Evolutionary conservation across 306 rosid species (phyloP).

Genomic region (Cucumis cinereus): DNA sequence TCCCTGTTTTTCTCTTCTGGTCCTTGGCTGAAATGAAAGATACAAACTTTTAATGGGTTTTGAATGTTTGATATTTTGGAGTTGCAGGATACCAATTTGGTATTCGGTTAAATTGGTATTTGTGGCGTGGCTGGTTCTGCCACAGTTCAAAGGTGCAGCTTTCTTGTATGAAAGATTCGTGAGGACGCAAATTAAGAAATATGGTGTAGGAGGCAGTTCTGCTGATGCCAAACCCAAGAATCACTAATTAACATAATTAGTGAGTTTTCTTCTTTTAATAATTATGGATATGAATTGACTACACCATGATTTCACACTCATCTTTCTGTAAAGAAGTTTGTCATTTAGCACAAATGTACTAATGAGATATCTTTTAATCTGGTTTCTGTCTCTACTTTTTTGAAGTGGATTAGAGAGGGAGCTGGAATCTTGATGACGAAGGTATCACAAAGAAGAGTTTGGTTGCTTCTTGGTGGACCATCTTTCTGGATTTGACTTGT

Average conservation of each 20-base stretch:
- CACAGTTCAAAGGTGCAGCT: slow-evolving; percentile 86
- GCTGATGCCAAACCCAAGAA: neutral
- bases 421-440: neutral
- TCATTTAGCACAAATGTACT: neutral
- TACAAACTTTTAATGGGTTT: neutral
- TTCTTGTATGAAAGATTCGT: slow-evolving; percentile 63
- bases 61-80: neutral
- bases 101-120: slow-evolving; percentile 47
- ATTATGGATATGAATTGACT: neutral
- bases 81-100: slow-evolving; percentile 71
- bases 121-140: slow-evolving; percentile 84
- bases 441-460: neutral
- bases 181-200: slow-evolving; percentile 37
- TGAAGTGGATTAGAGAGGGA: neutral
- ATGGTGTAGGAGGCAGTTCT: slow-evolving; percentile 5
- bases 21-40: neutral
- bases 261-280: neutral
- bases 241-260: neutral
- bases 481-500: slow-evolving; percentile 1
- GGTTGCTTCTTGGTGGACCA: neutral
- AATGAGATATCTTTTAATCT: neutral
- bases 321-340: neutral
- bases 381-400: neutral
- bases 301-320: neutral
- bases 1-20: neutral